A percentile compares a stretch with the other conserved stretches of the same genome.
Evolutionary conservation across 176 grass and related monocot species (phyloP).

Genomic region (Rhynchospora breviuscula): DNA sequence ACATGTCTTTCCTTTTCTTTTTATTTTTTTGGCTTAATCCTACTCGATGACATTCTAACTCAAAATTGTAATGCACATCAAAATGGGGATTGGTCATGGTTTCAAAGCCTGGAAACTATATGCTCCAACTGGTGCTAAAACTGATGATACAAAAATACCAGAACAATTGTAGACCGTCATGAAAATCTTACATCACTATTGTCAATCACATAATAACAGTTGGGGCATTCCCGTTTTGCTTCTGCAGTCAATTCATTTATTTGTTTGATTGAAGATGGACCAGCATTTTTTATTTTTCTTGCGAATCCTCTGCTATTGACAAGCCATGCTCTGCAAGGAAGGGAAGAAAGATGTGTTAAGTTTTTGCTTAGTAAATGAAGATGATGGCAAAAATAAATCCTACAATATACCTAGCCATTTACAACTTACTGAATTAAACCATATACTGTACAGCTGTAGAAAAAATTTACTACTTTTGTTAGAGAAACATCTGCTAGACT

Average conservation of each 20-base stretch:
- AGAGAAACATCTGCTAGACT: background rate
- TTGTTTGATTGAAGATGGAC: slow-evolving; percentile 27
- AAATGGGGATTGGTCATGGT: background rate
- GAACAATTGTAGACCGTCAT: background rate
- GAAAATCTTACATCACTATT: slow-evolving; percentile 68
- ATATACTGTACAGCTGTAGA: no score
- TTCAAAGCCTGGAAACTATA: background rate
- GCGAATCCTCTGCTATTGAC: slow-evolving; percentile 68
- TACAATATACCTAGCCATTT: background rate
- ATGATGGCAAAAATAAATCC: background rate
- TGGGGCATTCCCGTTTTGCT: slow-evolving; percentile 64
- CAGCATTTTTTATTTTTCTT: slow-evolving; percentile 66
- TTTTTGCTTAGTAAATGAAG: background rate
- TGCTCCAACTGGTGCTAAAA: background rate
- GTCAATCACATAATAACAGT: slow-evolving; percentile 70
- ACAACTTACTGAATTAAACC: background rate
- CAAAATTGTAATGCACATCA: background rate
- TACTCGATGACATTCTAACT: background rate
- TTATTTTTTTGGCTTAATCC: background rate
- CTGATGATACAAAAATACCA: background rate
- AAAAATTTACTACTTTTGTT: background rate
- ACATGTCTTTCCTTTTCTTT: background rate
- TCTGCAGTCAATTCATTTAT: slow-evolving; percentile 53
- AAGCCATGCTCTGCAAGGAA: slow-evolving; percentile 65
- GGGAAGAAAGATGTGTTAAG: background rate